Conservation (phyloP, 176 grass and related monocot genomes). For the Zoysia japonica region DNA sequence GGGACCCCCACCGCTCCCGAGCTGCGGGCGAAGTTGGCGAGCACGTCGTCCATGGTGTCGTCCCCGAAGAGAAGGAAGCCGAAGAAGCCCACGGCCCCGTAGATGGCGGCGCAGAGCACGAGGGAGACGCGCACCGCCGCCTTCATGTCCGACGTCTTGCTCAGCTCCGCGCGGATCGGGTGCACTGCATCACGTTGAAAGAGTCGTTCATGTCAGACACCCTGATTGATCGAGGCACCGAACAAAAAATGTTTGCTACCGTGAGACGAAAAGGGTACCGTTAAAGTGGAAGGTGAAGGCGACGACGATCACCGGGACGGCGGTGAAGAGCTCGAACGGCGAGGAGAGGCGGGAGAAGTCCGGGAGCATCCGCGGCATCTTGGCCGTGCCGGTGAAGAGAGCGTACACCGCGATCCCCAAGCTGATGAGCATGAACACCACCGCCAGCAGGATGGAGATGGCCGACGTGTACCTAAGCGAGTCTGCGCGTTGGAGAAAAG, state of each 20-base stretch:
- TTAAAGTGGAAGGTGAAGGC: constrained; percentile 99
- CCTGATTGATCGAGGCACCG: too few species aligned
- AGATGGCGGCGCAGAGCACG: constrained; percentile 70
- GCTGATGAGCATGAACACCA: constrained; percentile 79
- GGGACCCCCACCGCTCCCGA: constrained; percentile 48
- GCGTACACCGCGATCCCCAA: constrained; percentile 74
- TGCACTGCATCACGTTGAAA: constrained; percentile 53
- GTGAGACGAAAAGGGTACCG: constrained; percentile 36
- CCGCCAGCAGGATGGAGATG: constrained; percentile 75
- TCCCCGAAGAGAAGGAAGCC: constrained; percentile 92
- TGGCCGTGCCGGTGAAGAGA: constrained; percentile 60
- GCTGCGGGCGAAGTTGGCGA: constrained; percentile 84
- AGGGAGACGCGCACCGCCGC: constrained; percentile 73
- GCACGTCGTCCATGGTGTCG: constrained; percentile 81
- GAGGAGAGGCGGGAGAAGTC: constrained; percentile 68
- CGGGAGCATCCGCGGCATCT: constrained; percentile 72
- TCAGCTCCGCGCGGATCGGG: constrained; percentile 78
- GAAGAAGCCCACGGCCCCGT: constrained; percentile 77
- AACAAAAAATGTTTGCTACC: neutral
- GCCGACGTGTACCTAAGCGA: constrained; percentile 85
- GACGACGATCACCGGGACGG: constrained; percentile 80
- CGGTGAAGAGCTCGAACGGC: constrained; percentile 85
- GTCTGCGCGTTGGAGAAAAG: constrained; percentile 50
- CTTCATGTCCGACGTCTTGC: constrained; percentile 76
- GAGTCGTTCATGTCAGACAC: neutral